Base-by-base conservation (phyloP, 169 alveolate species). In the Cryptosporidium viatorum region DNA sequence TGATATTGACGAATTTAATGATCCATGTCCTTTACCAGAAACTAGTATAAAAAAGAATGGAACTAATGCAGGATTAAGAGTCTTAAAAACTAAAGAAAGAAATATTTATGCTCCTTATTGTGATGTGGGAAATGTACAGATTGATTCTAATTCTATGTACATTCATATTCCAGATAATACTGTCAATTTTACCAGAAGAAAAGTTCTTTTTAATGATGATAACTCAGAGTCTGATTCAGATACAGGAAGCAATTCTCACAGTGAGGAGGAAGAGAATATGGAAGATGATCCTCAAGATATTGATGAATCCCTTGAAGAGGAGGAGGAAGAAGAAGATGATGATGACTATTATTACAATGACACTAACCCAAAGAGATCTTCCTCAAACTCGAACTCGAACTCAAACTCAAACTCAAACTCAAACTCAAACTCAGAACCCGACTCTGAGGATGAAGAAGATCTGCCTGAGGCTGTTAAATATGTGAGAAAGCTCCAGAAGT, bases 21-120 rank as follows among this genome's bases (percentile, higher is more conserved):
- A 96, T 85, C 97, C 98, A 43, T 95, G 97, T 84, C 94, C 96
- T 39, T 80, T 94, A 23, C 97, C 97, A 23, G 92, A 92, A 62
- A 92, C 94, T 84, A 50, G 84, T 86, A n/a, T 89, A 87, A 85
- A 86, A 84, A 93, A 94, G 92, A 74, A 93, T 45, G 91, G 92
- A 84, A 93, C 92, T 74, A 84, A 91, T 18, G 93, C 85, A 16
- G 92, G 86, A 60, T 84, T 91, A 84, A 95, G 99, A 86, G 93
- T 99, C 9, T 91, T 98, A 85, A 97, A 97, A 84, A 97, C 95
- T 75, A 97, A 96, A 73, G 99, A 98, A 84, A 97, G 97, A 91
- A 93, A 94, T 65, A 94, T 98, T 23, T 98, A 98, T 91, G 99
- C 99, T 0, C 99, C 99, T 0, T 97, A 95, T 91, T 96, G 98